These are phyloP conservation scores for Colletotrichum echinochloae DNA, from an alignment of 2,329 filamentous ascomycete genomes.

Conservation along the genomic window DNA sequence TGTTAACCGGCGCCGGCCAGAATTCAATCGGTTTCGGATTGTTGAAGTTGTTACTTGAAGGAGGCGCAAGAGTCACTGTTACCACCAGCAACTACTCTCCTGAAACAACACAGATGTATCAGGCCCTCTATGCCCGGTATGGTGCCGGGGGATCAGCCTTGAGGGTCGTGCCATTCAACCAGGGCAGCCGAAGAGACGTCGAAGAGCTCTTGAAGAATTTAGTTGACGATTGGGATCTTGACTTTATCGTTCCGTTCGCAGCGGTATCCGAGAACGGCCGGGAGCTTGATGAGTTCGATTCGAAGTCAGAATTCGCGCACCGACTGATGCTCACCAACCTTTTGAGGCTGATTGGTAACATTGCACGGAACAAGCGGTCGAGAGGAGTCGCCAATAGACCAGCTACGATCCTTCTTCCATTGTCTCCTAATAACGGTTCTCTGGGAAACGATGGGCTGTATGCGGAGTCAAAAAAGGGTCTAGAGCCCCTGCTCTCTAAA, in stretches of 20 bases:
- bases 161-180: slow-evolving; percentile 98
- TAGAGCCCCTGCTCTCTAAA: slow-evolving; percentile 97
- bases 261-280: slow-evolving; percentile 97
- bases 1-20: slow-evolving; percentile 98
- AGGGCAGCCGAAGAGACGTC: slow-evolving; percentile 97
- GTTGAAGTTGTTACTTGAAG: slow-evolving; percentile 92
- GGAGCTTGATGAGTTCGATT: slow-evolving; percentile 95
- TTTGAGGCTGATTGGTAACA: slow-evolving; percentile 85
- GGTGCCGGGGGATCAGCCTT: slow-evolving; percentile 94
- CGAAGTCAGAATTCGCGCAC: slow-evolving; percentile 96
- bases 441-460: slow-evolving; percentile 98
- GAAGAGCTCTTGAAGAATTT: slow-evolving; percentile 94
- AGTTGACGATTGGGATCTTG: slow-evolving; percentile 98
- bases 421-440: slow-evolving; percentile 97
- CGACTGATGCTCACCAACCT: slow-evolving; percentile 99
- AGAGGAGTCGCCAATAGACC: slow-evolving; percentile 93
- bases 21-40: slow-evolving; percentile 98
- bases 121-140: slow-evolving; percentile 94
- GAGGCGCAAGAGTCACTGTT: slow-evolving; percentile 94
- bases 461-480: slow-evolving; percentile 94
- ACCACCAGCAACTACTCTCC: slow-evolving; percentile 98
- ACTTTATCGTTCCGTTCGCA: slow-evolving; percentile 95
- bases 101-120: slow-evolving; percentile 98
- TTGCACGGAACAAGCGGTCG: slow-evolving; percentile 90
- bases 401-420: slow-evolving; percentile 92